These are phyloP conservation scores for Chlorella ohadii DNA, from an alignment of 139 green algal species.

Conservation along the genomic window DNA sequence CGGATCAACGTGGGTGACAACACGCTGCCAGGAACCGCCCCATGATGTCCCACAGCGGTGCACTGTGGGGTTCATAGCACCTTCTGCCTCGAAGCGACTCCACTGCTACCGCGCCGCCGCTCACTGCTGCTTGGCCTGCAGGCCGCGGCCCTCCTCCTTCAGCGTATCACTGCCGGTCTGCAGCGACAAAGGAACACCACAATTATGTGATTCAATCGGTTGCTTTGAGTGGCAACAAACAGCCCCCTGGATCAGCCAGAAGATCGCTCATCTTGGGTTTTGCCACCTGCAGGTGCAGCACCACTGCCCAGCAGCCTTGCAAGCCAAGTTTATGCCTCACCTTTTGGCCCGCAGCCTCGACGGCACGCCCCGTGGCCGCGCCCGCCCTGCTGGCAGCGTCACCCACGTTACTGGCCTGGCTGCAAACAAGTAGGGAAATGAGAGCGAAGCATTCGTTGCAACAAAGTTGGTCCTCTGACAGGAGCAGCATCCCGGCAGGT, in stretches of 20 bases:
- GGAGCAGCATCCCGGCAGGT: not conserved
- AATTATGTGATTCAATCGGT: not conserved
- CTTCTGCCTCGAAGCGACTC: not conserved
- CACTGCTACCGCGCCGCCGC: too few relatives aligned
- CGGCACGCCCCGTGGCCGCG: not conserved
- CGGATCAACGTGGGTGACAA: too few relatives aligned
- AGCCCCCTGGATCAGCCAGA: too few relatives aligned
- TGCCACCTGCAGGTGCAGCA: too few relatives aligned
- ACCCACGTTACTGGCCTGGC: constrained; percentile 1
- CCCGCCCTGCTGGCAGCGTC: constrained; percentile 6
- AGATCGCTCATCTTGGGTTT: too few relatives aligned
- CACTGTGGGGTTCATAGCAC: too few relatives aligned
- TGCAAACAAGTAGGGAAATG: not conserved
- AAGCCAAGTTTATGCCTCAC: not conserved
- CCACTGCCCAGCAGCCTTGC: too few relatives aligned
- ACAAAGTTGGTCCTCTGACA: not conserved
- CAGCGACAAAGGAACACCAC: not conserved
- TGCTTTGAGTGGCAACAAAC: too few relatives aligned
- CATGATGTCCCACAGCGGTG: too few relatives aligned
- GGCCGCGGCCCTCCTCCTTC: constrained; percentile 17
- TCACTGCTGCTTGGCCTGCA: constrained; percentile 24
- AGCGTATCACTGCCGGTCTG: not conserved
- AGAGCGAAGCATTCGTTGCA: not conserved
- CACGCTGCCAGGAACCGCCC: too few relatives aligned
- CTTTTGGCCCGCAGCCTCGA: not conserved